A percentile compares a stretch with the other conserved stretches of the same genome.
These are phyloP conservation scores for Przewalskia tangutica DNA, from an alignment of 257 asterid species.

Conservation along the genomic window DNA sequence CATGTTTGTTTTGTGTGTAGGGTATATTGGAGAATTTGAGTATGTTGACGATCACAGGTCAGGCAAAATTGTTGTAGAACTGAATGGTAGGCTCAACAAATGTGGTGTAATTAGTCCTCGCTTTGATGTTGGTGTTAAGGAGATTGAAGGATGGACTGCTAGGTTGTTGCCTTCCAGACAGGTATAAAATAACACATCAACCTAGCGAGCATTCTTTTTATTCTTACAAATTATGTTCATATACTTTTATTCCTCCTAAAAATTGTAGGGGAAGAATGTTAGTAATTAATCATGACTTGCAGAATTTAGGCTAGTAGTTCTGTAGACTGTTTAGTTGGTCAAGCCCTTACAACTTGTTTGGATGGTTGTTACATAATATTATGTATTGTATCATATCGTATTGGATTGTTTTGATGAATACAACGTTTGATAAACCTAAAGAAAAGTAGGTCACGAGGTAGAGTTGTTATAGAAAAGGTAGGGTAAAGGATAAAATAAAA, in stretches of 20 bases:
- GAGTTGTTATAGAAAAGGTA: too few species aligned
- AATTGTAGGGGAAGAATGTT: neutral
- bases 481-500: too few species aligned
- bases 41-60: neutral
- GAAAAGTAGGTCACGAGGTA: too few species aligned
- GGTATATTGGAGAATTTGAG: neutral
- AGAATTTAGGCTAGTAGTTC: neutral
- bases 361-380: too few species aligned
- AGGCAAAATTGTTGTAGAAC: neutral
- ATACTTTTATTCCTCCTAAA: neutral
- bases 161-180: neutral
- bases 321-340: neutral
- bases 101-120: too few species aligned
- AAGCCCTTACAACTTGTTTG: too few species aligned
- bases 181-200: slow-evolving; percentile 4
- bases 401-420: too few species aligned
- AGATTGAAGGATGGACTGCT: too few species aligned
- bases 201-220: neutral
- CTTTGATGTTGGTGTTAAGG: too few species aligned
- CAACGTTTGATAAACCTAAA: too few species aligned
- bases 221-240: neutral
- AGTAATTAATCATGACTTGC: neutral
- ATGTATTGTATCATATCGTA: too few species aligned
- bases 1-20: neutral
- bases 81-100: neutral